Conservation (phyloP, 2,329 filamentous ascomycete species). For the Clathrospora elynae region DNA sequence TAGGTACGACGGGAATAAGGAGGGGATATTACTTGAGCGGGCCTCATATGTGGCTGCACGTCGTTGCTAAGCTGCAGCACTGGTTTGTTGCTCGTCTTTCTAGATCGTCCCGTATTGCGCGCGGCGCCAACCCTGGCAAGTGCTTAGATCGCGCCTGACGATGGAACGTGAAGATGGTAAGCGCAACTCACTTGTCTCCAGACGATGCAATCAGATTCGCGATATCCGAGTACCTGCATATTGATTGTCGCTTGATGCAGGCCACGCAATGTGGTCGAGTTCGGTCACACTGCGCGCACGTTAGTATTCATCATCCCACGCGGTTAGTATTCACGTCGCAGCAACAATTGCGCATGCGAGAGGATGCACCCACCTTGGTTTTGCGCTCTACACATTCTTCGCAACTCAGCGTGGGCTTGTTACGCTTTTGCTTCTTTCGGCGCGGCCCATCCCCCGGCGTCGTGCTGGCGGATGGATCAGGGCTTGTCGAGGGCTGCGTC, state of each 20-base stretch:
- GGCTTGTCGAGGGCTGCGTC: conserved; percentile 27
- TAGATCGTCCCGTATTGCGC: conserved; percentile 32
- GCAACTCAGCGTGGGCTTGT: conserved; percentile 81
- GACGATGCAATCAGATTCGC: conserved; percentile 68
- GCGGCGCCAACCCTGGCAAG: conserved; percentile 32
- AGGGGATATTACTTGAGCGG: conserved; percentile 36
- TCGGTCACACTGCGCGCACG: conserved; percentile 67
- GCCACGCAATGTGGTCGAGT: conserved; percentile 61
- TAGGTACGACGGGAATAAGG: conserved; percentile 23
- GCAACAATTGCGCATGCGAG: not conserved
- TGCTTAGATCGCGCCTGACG: conserved; percentile 28
- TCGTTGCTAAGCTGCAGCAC: conserved; percentile 28
- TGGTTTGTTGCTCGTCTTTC: conserved; percentile 39
- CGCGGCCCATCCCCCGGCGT: conserved; percentile 41
- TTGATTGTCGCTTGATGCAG: conserved; percentile 77
- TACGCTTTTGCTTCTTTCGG: conserved; percentile 78
- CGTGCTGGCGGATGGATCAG: conserved; percentile 21
- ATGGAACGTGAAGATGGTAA: not conserved
- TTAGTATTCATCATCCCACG: conserved; percentile 15
- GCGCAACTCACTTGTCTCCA: conserved; percentile 61
- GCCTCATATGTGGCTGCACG: conserved; percentile 27
- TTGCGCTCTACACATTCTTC: conserved; percentile 81
- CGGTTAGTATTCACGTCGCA: not conserved
- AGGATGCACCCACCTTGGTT: conserved; percentile 66
- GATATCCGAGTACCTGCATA: conserved; percentile 75